Evolutionary conservation across 257 asterid genomes (phyloP).

Genomic region (Salvia rosmarinus): DNA sequence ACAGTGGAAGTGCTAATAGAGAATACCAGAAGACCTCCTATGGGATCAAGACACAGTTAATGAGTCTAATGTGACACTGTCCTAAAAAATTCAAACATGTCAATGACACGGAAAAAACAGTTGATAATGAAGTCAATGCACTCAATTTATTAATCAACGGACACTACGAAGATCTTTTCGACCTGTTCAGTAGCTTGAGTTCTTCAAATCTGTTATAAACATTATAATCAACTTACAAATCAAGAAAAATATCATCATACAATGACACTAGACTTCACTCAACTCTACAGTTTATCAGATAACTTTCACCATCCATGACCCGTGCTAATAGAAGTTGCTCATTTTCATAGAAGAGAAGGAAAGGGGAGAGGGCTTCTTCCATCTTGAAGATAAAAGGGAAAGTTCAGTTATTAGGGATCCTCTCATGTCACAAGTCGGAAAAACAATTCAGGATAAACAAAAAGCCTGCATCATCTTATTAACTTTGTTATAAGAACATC

Average conservation of each 20-base stretch:
- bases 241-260: not conserved
- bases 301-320: constrained; percentile 18
- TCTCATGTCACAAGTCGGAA: constrained; percentile 1
- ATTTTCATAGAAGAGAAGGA: not conserved
- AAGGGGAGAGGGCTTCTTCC: not conserved
- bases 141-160: not conserved
- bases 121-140: constrained; percentile 1
- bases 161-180: constrained; percentile 10
- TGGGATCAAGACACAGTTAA: not conserved
- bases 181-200: not conserved
- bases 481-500: not conserved
- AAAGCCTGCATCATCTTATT: not conserved
- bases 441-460: not conserved
- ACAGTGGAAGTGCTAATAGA: not conserved
- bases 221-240: constrained; percentile 7
- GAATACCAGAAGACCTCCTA: not conserved
- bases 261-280: constrained; percentile 5
- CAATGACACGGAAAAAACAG: not conserved
- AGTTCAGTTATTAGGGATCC: not conserved
- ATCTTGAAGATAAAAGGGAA: not conserved
- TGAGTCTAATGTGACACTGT: constrained; percentile 13
- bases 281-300: constrained; percentile 14
- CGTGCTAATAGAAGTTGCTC: not conserved
- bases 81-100: not conserved
- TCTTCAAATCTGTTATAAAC: not conserved